Evolutionary conservation across 2,329 filamentous ascomycete genomes (phyloP), one percentile per base, ranked within the genome.

Genomic region (Fusarium sp.): DNA sequence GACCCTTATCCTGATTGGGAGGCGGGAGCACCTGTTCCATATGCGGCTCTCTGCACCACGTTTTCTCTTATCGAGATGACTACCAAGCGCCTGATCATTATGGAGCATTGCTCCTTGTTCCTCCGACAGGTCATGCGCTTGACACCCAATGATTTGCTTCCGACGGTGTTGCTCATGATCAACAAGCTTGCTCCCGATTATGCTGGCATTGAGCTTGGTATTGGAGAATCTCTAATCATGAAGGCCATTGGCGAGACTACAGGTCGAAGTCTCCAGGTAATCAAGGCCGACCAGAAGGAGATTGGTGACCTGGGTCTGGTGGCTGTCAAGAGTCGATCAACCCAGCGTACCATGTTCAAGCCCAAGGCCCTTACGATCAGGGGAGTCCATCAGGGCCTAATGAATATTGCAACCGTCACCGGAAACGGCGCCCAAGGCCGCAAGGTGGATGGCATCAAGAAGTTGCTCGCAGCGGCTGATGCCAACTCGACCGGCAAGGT

Each of bases 161-260:
- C 94, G 0, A 97, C 93, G 0, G 90, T 98, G 23, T 85, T 97
- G 68, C 87, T 99, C 29, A 98, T 99, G 96, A 92, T 97, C 79
- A 97, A 97, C 81, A 98, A 98, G 79, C 88, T 99, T 25, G 96
- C 96, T 2, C 95, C 96, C 3, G 96, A 99, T 76, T 99, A 97
- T 78, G 91, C 94, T 44, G 96, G 96, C 18, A 94, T 99, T 68
- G 96, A 99, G 80, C 86, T 99, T 29, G 96, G 96, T n/a, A 99
- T 99, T 73, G 96, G 96, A 61, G 96, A 99, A 81, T 98, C 95
- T 0, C 81, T 99, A 27, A 97, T 99, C 75, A 98, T 98, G 94
- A 99, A 98, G 79, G 93, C 96, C 5, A 97, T 99, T 75, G 95
- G 95, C 10, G 95, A 98, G 81, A 91, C 90, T 29, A 99, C 96